Evolutionary conservation across 129 eudicot genomes (phyloP).

Genomic region (Deinandra increscens): DNA sequence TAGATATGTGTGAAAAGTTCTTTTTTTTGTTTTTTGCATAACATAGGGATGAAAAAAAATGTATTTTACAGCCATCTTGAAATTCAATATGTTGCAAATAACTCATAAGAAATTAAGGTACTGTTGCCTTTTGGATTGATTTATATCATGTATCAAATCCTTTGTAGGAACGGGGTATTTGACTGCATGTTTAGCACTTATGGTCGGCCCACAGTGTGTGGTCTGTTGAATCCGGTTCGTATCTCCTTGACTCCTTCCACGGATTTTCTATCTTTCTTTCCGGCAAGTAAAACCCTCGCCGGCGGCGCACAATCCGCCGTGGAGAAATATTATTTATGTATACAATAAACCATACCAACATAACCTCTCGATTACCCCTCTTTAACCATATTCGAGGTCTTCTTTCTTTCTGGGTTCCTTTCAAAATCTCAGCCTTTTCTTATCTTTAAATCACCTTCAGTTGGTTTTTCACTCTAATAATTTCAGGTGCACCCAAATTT

Average conservation of each 20-base stretch:
- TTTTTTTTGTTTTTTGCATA: too few relatives aligned
- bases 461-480: not conserved
- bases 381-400: constrained; percentile 40
- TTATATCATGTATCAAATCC: not conserved
- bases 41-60: not conserved
- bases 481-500: constrained; percentile 43
- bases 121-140: not conserved
- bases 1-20: too few relatives aligned
- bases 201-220: constrained; percentile 70
- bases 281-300: constrained; percentile 7
- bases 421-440: not conserved
- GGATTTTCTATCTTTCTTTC: constrained; percentile 4
- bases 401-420: not conserved
- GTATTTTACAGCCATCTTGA: not conserved
- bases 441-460: not conserved
- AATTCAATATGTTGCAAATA: not conserved
- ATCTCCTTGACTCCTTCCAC: constrained; percentile 21
- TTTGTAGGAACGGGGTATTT: constrained; percentile 89
- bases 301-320: constrained; percentile 13
- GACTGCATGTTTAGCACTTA: constrained; percentile 92
- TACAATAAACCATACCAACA: constrained; percentile 30
- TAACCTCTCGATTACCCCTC: constrained; percentile 37
- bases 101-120: not conserved
- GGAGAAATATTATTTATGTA: constrained; percentile 31
- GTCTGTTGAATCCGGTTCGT: not conserved